Evolutionary conservation across 768 basidiomycete genomes (phyloP), one percentile per base, ranked within the genome.

Genomic region (Plicaturopsis crispa): DNA sequence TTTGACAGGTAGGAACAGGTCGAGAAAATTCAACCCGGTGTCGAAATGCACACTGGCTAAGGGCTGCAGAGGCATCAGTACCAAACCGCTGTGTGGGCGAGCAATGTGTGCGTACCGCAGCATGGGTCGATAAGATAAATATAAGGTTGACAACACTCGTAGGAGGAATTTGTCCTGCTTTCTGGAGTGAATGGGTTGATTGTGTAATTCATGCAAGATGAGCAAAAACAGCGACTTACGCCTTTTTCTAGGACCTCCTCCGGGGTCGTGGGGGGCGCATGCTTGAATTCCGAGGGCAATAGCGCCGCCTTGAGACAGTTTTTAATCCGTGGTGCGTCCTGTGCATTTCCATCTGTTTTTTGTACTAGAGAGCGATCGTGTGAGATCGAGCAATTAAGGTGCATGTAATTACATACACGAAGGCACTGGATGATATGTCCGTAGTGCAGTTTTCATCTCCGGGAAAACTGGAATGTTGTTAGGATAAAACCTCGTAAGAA

Each of bases 281-380:
- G 63, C 54, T 73, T 79, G 45, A 70, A 61, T 52, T 93, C 89
- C 36, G 71, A 72, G 28, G 83, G 73, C 22, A 90, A 68, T 17
- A 83, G 64, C 23, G 83, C 82, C 26, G 83, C 86, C 54, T 91
- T 92, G 36, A 93, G 69, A 55, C 84, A 84, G 46, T 88, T 88
- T 61, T 93, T 93, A 59, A 93, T 87, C 43, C 90, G 77, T 16
- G 90, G 89, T 28, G 89, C 89, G 56, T 93, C 89, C 56, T 91
- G 87, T 5, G 87, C 76, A 56, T 90, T 89, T 13, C 83, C 84
- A 47, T 84, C 81, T 12, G 88, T 86, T 64, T 85, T 86, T 55
- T 92, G 89, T 19, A 92, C 64, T 21, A 83, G 84, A n/a, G n/a
- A n/a, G n/a, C n/a, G n/a, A n/a, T n/a, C n/a, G n/a, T n/a, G n/a